Conservation (phyloP, 371 early-diverging fungal species). For the Syncephalastrum contaminatum region DNA sequence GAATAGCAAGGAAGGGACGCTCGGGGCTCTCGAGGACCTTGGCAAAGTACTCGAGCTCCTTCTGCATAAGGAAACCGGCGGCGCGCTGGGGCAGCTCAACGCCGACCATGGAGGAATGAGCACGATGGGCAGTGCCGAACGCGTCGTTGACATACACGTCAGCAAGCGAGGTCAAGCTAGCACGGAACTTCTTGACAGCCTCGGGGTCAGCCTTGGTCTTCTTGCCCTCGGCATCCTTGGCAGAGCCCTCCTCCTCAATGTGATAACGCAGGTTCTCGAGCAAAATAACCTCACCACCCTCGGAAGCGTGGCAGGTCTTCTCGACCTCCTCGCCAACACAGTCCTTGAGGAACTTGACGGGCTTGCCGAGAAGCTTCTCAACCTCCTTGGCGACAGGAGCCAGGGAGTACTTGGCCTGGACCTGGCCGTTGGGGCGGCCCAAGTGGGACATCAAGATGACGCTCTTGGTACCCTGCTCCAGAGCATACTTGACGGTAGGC, state of each 20-base stretch:
- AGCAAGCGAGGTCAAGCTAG: conserved; percentile 88
- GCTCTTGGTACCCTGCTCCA: conserved; percentile 83
- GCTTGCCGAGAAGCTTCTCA: conserved; percentile 73
- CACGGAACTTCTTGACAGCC: conserved; percentile 85
- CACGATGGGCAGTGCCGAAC: conserved; percentile 99
- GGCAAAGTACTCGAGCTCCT: conserved; percentile 98
- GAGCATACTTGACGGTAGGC: conserved; percentile 92
- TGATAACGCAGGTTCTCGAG: conserved; percentile 99
- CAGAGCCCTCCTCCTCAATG: conserved; percentile 97
- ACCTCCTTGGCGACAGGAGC: conserved; percentile 92
- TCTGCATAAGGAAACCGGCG: conserved; percentile 98
- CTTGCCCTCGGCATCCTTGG: conserved; percentile 87
- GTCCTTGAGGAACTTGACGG: conserved; percentile 91
- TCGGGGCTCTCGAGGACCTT: conserved; percentile 93
- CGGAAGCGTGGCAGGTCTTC: conserved; percentile 71
- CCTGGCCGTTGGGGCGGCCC: conserved; percentile 97
- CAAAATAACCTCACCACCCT: conserved; percentile 87
- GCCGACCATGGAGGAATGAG: conserved; percentile 96
- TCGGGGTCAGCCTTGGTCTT: conserved; percentile 89
- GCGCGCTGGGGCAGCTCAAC: conserved; percentile 89
- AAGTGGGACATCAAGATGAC: conserved; percentile 98
- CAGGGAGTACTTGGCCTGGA: conserved; percentile 86
- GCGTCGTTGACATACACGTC: conserved; percentile 99
- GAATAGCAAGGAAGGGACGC: conserved; percentile 95
- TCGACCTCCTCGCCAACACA: conserved; percentile 94